Evolutionary conservation across 192 early-diverging fungal species (phyloP).

Genomic region (Thoreauomyces humboldtii): DNA sequence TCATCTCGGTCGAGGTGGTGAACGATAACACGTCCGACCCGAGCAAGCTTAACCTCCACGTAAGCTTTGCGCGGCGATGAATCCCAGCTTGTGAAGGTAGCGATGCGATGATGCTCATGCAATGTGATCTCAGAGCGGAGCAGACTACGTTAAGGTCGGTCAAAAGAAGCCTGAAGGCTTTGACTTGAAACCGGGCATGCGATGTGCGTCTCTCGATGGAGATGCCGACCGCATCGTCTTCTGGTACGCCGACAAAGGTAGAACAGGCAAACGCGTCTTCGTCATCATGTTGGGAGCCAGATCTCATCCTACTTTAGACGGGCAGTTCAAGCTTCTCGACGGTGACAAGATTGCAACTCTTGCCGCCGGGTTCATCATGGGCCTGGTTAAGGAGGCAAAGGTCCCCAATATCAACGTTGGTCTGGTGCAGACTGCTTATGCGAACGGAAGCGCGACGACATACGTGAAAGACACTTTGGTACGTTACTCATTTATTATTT

Average conservation of each 20-base stretch:
- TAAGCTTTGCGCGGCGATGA: slow-evolving; percentile 27
- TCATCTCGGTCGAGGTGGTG: slow-evolving; percentile 63
- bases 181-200: slow-evolving; percentile 59
- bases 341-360: slow-evolving; percentile 99
- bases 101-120: neutral
- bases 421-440: slow-evolving; percentile 98
- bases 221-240: slow-evolving; percentile 98
- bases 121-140: slow-evolving; percentile 67
- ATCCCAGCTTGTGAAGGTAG: neutral
- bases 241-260: slow-evolving; percentile 83
- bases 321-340: slow-evolving; percentile 87
- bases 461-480: slow-evolving; percentile 89
- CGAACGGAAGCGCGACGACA: slow-evolving; percentile 93
- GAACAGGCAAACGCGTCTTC: neutral
- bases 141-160: slow-evolving; percentile 95
- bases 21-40: slow-evolving; percentile 72
- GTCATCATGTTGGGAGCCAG: neutral
- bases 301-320: slow-evolving; percentile 40
- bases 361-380: slow-evolving; percentile 90
- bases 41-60: slow-evolving; percentile 82
- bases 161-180: slow-evolving; percentile 76
- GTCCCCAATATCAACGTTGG: slow-evolving; percentile 80
- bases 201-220: slow-evolving; percentile 91
- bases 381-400: slow-evolving; percentile 77
- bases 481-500: slow-evolving; percentile 29